These are phyloP conservation scores for Yamadazyma jaroonii DNA, from an alignment of 1,139 yeast genomes.

Conservation along the genomic window DNA sequence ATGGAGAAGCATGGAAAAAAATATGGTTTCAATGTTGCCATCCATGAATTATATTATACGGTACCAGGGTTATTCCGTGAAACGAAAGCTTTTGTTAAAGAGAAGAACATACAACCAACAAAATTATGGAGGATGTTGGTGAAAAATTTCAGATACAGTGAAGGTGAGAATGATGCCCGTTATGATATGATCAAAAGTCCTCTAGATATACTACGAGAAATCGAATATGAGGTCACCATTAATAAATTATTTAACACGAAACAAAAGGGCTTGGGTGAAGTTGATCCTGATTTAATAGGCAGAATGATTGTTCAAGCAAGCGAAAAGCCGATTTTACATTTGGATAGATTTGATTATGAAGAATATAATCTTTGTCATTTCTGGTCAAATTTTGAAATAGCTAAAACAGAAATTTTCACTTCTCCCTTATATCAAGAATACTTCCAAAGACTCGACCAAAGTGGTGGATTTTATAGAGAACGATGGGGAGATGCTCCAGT, in stretches of 20 bases:
- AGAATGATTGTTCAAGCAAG: conserved; percentile 23
- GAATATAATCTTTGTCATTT: conserved; percentile 82
- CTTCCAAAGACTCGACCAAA: conserved; percentile 60
- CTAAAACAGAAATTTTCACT: conserved; percentile 69
- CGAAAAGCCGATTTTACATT: conserved; percentile 35
- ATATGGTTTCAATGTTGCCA: conserved; percentile 79
- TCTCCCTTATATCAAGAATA: conserved; percentile 62
- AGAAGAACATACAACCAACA: conserved; percentile 44
- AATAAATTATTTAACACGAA: conserved; percentile 20
- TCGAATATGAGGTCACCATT: conserved; percentile 28
- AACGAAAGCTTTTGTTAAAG: conserved; percentile 59
- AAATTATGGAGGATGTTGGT: conserved; percentile 59
- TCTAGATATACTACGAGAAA: conserved; percentile 22
- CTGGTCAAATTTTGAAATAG: conserved; percentile 94
- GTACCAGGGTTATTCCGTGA: conserved; percentile 76
- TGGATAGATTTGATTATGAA: conserved; percentile 60
- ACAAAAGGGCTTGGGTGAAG: conserved; percentile 18
- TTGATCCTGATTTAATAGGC: conserved; percentile 22
- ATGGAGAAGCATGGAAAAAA: conserved; percentile 69
- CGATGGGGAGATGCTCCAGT: conserved; percentile 97
- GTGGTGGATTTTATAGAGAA: conserved; percentile 83
- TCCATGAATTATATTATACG: conserved; percentile 73
- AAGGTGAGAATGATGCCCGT: conserved; percentile 19
- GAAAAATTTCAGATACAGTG: conserved; percentile 24
- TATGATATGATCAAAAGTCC: conserved; percentile 19